Evolutionary conservation across 2,329 filamentous ascomycete genomes (phyloP).

Genomic region (Lachnellula cervina): DNA sequence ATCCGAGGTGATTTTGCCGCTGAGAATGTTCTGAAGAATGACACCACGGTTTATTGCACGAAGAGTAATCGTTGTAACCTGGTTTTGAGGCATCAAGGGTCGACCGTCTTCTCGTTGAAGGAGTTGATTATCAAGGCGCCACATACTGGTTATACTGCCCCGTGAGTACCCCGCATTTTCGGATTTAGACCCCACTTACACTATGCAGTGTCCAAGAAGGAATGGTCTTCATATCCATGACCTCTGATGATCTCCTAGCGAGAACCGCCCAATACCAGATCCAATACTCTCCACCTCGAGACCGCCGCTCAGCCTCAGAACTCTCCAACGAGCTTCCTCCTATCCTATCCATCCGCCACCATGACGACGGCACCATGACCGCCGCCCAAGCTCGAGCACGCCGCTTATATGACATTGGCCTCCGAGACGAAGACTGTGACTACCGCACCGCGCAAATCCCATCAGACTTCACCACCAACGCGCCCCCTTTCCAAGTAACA

Average conservation of each 20-base stretch:
- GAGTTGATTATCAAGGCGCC: slow-evolving; percentile 87
- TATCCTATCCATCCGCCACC: slow-evolving; percentile 49
- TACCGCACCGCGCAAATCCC: slow-evolving; percentile 52
- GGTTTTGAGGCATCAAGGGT: slow-evolving; percentile 74
- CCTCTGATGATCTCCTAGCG: slow-evolving; percentile 66
- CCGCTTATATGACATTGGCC: slow-evolving; percentile 40
- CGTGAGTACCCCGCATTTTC: slow-evolving; percentile 53
- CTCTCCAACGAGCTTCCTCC: slow-evolving; percentile 32
- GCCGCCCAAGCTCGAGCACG: slow-evolving; percentile 41
- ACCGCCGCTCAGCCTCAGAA: slow-evolving; percentile 20
- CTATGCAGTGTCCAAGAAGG: slow-evolving; percentile 73
- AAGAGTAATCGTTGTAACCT: slow-evolving; percentile 85
- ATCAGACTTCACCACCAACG: slow-evolving; percentile 45
- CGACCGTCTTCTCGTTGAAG: slow-evolving; percentile 74
- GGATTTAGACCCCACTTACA: slow-evolving; percentile 13
- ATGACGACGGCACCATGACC: slow-evolving; percentile 46
- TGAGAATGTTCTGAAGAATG: slow-evolving; percentile 79
- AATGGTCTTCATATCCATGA: slow-evolving; percentile 88
- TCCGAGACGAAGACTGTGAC: slow-evolving; percentile 35
- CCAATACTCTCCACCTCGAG: slow-evolving; percentile 45
- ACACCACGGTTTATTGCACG: slow-evolving; percentile 84
- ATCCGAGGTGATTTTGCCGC: slow-evolving; percentile 48
- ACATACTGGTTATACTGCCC: slow-evolving; percentile 72
- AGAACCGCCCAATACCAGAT: slow-evolving; percentile 73
- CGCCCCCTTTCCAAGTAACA: slow-evolving; percentile 49